Conservation (phyloP, 164 flowering plant genomes). For the Chloranthus sessilifolius region DNA sequence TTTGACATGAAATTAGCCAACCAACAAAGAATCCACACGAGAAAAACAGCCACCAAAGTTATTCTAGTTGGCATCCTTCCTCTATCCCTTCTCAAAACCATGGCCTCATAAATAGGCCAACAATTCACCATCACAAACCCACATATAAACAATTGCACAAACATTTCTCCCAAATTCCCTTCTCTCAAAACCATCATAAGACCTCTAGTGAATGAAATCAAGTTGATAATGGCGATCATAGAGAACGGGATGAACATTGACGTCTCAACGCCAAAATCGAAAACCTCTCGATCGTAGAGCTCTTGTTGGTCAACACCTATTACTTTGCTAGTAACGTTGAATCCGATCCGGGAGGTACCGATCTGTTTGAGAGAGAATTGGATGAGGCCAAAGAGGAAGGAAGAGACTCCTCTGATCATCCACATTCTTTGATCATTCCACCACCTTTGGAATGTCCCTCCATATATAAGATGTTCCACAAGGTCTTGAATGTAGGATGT, state of each 20-base stretch:
- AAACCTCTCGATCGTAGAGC: conserved; percentile 45
- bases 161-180: conserved; percentile 17
- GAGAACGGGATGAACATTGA: conserved; percentile 61
- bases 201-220: conserved; percentile 33
- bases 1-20: too few relatives aligned
- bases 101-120: conserved; percentile 65
- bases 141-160: conserved; percentile 31
- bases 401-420: conserved; percentile 58
- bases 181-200: conserved; percentile 3
- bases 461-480: conserved; percentile 29
- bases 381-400: conserved; percentile 30
- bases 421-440: conserved; percentile 74
- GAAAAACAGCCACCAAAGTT: conserved; percentile 20
- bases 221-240: conserved; percentile 43
- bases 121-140: conserved; percentile 49
- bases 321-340: conserved; percentile 59
- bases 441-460: conserved; percentile 46
- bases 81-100: conserved; percentile 44
- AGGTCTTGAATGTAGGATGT: conserved; percentile 59
- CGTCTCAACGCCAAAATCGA: conserved; percentile 62
- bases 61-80: conserved; percentile 40
- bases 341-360: conserved; percentile 39
- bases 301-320: conserved; percentile 43
- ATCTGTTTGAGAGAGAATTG: conserved; percentile 34
- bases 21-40: conserved; percentile 16